phyloP scores from a whole-genome alignment of 441 rosid species.

The Pelargonium myrrhifolium region DNA sequence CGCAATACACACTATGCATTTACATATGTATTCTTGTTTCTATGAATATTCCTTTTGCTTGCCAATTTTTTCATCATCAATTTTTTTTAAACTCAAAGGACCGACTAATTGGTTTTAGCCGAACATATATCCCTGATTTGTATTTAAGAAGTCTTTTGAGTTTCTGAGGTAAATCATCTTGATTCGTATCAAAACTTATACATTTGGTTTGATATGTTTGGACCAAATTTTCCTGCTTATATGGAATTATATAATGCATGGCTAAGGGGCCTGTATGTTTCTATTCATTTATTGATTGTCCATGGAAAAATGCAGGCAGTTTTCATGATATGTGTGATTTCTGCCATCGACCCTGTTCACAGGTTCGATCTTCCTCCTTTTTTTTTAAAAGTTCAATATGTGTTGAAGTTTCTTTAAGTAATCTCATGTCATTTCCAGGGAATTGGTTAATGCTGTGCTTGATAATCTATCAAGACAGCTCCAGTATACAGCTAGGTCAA shows the following conservation, averaged over 20 bases:
- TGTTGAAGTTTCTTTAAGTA: constrained; percentile 9
- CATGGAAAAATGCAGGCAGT: constrained; percentile 59
- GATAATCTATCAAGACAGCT: constrained; percentile 77
- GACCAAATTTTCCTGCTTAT: neutral
- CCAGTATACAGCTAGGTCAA: constrained; percentile 61
- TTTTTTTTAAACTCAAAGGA: neutral
- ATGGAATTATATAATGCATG: neutral
- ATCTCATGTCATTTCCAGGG: constrained; percentile 48
- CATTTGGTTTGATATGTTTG: neutral
- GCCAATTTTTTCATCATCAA: neutral
- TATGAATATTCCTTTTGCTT: neutral
- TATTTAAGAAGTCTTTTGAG: neutral
- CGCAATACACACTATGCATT: neutral
- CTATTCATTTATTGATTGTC: constrained; percentile 12
- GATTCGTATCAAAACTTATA: constrained; percentile 5
- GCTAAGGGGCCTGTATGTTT: neutral
- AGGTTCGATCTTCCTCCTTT: constrained; percentile 40
- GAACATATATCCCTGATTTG: constrained; percentile 1
- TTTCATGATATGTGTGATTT: constrained; percentile 77
- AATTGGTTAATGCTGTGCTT: constrained; percentile 58
- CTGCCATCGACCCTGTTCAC: constrained; percentile 79
- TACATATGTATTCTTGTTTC: neutral
- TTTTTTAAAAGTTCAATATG: neutral
- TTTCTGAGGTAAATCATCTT: constrained; percentile 1
- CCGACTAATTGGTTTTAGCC: neutral